A percentile compares a stretch with the other conserved stretches of the same genome.
These are phyloP conservation scores for Diaporthe destruens DNA, from an alignment of 2,329 filamentous ascomycete species.

Conservation along the genomic window DNA sequence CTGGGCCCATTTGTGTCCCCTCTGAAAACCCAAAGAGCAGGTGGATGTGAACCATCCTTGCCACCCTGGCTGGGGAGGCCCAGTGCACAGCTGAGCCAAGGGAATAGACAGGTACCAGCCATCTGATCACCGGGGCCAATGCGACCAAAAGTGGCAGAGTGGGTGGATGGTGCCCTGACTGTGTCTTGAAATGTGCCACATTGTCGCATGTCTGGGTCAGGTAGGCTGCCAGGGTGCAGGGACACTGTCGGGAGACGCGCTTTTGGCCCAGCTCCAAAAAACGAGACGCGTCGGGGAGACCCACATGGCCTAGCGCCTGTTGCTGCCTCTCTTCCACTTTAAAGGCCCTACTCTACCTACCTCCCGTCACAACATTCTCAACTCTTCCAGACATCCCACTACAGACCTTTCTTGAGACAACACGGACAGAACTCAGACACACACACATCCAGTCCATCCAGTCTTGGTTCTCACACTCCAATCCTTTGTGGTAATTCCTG, in stretches of 20 bases:
- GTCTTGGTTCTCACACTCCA: slow-evolving; percentile 23
- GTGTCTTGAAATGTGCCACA: slow-evolving; percentile 29
- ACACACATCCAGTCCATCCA: slow-evolving; percentile 11
- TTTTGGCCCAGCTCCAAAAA: slow-evolving; percentile 33
- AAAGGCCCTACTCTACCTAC: slow-evolving; percentile 18
- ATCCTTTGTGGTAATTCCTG: slow-evolving; percentile 11
- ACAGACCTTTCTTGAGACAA: slow-evolving; percentile 13
- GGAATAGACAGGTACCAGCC: slow-evolving; percentile 9
- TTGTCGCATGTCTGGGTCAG: slow-evolving; percentile 18
- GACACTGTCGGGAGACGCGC: slow-evolving; percentile 23
- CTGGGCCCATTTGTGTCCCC: slow-evolving; percentile 16
- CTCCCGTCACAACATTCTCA: slow-evolving; percentile 21
- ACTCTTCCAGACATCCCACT: slow-evolving; percentile 21
- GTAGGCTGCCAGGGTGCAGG: slow-evolving; percentile 11
- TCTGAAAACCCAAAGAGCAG: neutral
- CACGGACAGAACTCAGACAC: slow-evolving; percentile 14
- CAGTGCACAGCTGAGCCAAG: slow-evolving; percentile 19
- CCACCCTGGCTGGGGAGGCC: slow-evolving; percentile 1
- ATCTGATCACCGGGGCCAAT: slow-evolving; percentile 29
- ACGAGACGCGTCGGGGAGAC: slow-evolving; percentile 34
- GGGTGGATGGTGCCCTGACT: slow-evolving; percentile 34
- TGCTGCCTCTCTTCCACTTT: slow-evolving; percentile 33
- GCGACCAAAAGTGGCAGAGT: slow-evolving; percentile 30
- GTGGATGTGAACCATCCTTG: neutral
- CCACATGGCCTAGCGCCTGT: slow-evolving; percentile 29